These are phyloP conservation scores for sorghum (Sorghum bicolor) DNA, from an alignment of 176 grass and related monocot species.

Conservation along the genomic window Sorghum_bicolor_NCBIv3 NC_012871.2:65398001-65398500, in stretches of 20 bases:
- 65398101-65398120: no score
- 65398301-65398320: neutral
- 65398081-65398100: no score
- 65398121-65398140: no score
- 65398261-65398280: neutral
- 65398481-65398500: neutral
- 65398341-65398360: neutral
- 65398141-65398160: no score
- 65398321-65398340: neutral
- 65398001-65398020: neutral
- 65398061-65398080: neutral
- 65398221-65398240: conserved; percentile 27
- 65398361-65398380: neutral
- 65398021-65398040: neutral
- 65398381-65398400: neutral
- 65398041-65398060: neutral
- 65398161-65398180: no score
- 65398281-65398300: neutral
- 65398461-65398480: conserved; percentile 23
- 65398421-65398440: neutral
- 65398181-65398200: neutral
- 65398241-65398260: neutral
- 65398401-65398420: neutral
- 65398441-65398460: neutral
- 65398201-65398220: neutral